Evolutionary conservation across 345 rosid species (phyloP), one percentile per base, ranked within the genome.

Genomic region (Linum usitatissimum): DNA sequence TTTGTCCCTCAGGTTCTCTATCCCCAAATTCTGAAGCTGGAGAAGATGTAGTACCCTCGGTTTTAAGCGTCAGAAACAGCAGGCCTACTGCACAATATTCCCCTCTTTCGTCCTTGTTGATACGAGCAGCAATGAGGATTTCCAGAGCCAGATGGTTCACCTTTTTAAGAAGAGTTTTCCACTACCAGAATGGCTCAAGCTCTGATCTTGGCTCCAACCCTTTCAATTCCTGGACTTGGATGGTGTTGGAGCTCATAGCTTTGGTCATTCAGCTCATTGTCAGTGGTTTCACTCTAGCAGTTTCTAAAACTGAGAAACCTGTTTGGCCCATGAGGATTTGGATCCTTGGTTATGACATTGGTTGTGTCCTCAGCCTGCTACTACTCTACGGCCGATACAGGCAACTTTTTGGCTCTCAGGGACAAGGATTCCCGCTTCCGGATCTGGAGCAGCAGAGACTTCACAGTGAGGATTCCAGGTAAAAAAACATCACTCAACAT

Each of bases 241-340:
- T 90, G 96, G 75, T 74, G 79, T 79, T 86, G 66, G 99, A 93
- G 76, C 78, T 87, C 58, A n/a, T 85, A 40, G 83, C 87, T 71
- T 75, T 90, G 73, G 66, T 86, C 61, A 49, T 84, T 75, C 97
- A 93, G 73, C 73, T 90, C 61, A 58, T 69, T 61, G 70, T 83
- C 38, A 90, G 75, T 67, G 76, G 87, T 6, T 76, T 88, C 71
- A 86, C 96, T 1, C 53, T 94, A 66, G 80, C 84, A 36, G 57
- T 90, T 64, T 86, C 97, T 0, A 75, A 82, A 72, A 67, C 55
- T 59, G 99, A 94, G 75, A 90, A 58, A 49, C 91, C 99, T 4
- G 77, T 86, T 68, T 90, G 97, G 99, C 99, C 97, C 12, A 80
- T 90, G 78, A 78, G 99, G 73, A 75, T 87, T 60, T 93, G 97